These are phyloP conservation scores for Acmispon strigosus DNA, from an alignment of 306 rosid genomes.

Conservation along the genomic window DNA sequence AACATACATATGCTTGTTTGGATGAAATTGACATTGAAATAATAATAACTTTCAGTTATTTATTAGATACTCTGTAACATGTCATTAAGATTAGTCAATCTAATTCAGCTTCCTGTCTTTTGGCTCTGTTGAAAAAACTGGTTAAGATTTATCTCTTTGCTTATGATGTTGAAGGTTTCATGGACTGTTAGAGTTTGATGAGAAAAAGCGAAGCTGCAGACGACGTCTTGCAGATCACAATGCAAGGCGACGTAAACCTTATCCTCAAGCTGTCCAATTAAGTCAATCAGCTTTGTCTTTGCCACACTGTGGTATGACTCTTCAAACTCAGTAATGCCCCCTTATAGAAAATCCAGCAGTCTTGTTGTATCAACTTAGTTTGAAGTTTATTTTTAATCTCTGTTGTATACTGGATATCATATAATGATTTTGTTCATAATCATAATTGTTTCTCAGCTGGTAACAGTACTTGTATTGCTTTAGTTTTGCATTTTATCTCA, in stretches of 20 bases:
- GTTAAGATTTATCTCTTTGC: neutral
- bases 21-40: neutral
- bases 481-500: neutral
- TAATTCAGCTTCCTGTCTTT: slow-evolving; percentile 6
- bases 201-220: slow-evolving; percentile 77
- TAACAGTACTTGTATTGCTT: neutral
- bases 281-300: slow-evolving; percentile 43
- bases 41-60: neutral
- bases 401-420: neutral
- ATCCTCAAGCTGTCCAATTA: slow-evolving; percentile 31
- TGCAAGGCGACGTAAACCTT: slow-evolving; percentile 80
- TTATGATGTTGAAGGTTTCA: slow-evolving; percentile 63
- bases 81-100: neutral
- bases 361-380: neutral
- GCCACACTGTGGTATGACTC: slow-evolving; percentile 31
- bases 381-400: neutral
- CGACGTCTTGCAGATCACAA: slow-evolving; percentile 74
- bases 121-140: neutral
- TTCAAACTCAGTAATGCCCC: neutral
- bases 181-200: slow-evolving; percentile 63
- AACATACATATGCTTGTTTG: neutral
- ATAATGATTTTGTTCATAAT: neutral
- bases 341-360: too few species aligned
- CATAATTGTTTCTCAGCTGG: neutral
- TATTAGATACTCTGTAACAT: neutral